These are phyloP conservation scores for Rhizopus sp. DNA, from an alignment of 371 early-diverging fungal species.

Conservation along the genomic window DNA sequence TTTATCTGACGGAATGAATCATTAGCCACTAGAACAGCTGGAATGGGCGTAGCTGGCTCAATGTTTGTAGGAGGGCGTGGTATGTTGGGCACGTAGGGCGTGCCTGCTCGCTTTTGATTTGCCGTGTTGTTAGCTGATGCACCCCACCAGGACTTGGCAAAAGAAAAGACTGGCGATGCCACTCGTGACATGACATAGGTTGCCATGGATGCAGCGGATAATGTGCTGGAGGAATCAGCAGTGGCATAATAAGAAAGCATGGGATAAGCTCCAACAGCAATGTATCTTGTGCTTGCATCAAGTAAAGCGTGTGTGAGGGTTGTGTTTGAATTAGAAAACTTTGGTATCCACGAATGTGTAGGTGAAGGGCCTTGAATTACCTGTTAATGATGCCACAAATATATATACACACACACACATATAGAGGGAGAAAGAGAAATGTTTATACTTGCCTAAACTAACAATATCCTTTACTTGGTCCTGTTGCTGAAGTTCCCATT, in stretches of 20 bases:
- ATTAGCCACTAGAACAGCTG: conserved; percentile 41
- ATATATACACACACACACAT: conserved; percentile 2
- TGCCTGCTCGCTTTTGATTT: conserved; percentile 17
- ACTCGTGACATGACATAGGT: conserved; percentile 59
- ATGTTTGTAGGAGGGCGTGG: conserved; percentile 41
- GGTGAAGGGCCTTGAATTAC: conserved; percentile 6
- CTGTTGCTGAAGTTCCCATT: conserved; percentile 62
- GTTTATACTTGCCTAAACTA: conserved; percentile 43
- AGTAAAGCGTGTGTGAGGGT: conserved; percentile 31
- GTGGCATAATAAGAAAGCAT: conserved; percentile 65
- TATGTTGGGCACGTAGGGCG: conserved; percentile 47
- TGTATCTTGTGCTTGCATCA: conserved; percentile 57
- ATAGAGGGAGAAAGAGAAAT: neutral
- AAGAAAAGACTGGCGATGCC: conserved; percentile 59
- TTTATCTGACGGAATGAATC: conserved; percentile 56
- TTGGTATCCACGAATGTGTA: neutral
- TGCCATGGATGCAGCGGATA: conserved; percentile 63
- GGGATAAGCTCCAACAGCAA: conserved; percentile 60
- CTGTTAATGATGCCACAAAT: conserved; percentile 13
- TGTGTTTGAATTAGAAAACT: conserved; percentile 24
- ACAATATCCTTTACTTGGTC: conserved; percentile 52
- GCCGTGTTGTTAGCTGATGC: neutral
- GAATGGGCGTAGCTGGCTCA: conserved; percentile 59
- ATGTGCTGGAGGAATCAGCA: conserved; percentile 49
- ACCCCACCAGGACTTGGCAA: conserved; percentile 65